Base-by-base conservation (phyloP, 1,284 basidiomycete species). In the Amylostereum chailletii region DNA sequence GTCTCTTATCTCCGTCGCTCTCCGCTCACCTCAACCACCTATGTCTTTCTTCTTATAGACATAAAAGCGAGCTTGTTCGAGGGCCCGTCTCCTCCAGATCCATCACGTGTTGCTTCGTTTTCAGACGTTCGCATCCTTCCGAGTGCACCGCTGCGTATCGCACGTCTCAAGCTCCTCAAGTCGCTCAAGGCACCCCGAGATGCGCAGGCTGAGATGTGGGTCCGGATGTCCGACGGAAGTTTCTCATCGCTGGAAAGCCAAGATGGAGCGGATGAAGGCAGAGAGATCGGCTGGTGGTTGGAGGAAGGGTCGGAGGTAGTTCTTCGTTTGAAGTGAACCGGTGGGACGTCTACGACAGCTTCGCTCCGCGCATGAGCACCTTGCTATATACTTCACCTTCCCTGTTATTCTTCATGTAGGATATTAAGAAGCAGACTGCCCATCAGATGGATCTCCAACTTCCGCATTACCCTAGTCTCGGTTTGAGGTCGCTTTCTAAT, bases 211-310 rank as follows among this genome's bases (percentile, higher is more conserved):
- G 59, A 60, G 46, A 57, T 87, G 39, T 86, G 79, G 79, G 59
- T 83, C 41, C 66, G 65, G 42, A 72, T 84, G 71, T 61, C 65
- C 11, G 72, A 81, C 55, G 70, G 69, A 31, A 53, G 60, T 4
- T 66, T 78, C 36, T 64, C 67, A 29, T 66, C 70, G 45, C 62
- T 30, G 68, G 68, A 7, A 51, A 50, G 40, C 34, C 34, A 19
- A 8, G 51, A 48, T 9, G 55, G 51, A 9, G 69, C 74, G 33
- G 63, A 74, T 33, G 74, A 78, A 49, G 55, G 58, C 8, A 74
- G 74, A 47, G 75, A 81, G 52, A 61, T 89, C 45, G 75, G 71
- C 48, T 88, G 86, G 84, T 76, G 82, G 2, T 59, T 90, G 37
- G 82, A 86, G 53, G 71, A 77, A n/a, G 74, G 70, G 32, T 73